Evolutionary conservation across 179 eudicot species (phyloP).

Genomic region (Camellia oleifera): DNA sequence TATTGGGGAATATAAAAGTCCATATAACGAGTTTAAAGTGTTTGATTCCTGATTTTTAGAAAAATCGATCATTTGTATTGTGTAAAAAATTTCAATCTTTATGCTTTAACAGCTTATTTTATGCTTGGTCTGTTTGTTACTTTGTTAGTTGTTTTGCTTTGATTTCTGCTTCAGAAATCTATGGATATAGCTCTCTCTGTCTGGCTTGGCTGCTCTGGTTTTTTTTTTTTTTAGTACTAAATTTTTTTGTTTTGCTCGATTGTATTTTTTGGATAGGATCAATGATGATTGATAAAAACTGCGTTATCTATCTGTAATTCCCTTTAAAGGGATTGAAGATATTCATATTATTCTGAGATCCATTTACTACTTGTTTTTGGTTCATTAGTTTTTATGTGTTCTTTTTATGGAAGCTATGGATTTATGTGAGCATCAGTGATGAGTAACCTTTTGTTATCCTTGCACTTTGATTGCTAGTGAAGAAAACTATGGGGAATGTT

Average conservation of each 20-base stretch:
- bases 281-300: slow-evolving; percentile 9
- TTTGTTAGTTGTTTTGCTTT: background rate
- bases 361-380: background rate
- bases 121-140: no score
- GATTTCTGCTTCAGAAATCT: background rate
- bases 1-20: no score
- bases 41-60: no score
- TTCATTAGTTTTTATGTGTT: background rate
- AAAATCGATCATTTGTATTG: no score
- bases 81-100: no score
- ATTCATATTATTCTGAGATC: slow-evolving; percentile 2
- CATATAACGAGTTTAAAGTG: no score
- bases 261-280: background rate
- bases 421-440: slow-evolving; percentile 21
- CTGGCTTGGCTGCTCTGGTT: background rate
- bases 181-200: background rate
- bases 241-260: background rate
- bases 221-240: no score
- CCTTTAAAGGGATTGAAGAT: background rate
- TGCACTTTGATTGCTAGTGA: slow-evolving; percentile 30
- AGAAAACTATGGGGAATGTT: slow-evolving; percentile 22
- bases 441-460: slow-evolving; percentile 30
- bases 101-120: no score
- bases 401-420: background rate
- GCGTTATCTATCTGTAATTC: slow-evolving; percentile 17